Evolutionary conservation across 129 eudicot species (phyloP).

Genomic region (Flaveria ramosissima): DNA sequence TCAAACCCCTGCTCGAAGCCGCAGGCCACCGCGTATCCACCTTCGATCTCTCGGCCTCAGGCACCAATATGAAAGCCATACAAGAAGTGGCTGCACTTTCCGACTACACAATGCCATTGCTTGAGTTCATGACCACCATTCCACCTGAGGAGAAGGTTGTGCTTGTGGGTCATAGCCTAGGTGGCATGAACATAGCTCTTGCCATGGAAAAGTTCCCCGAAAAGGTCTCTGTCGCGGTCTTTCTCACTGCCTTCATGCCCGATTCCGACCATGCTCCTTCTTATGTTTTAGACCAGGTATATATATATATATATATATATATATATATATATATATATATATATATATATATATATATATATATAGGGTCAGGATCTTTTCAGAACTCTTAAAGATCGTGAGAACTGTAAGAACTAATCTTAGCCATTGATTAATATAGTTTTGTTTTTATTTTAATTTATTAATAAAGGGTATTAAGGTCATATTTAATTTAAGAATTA

Average conservation of each 20-base stretch:
- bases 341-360: too few relatives aligned
- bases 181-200: conserved; percentile 57
- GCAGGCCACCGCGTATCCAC: conserved; percentile 70
- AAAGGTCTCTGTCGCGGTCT: conserved; percentile 49
- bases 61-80: conserved; percentile 38
- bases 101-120: conserved; percentile 58
- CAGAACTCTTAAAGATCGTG: too few relatives aligned
- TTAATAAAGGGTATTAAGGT: too few relatives aligned
- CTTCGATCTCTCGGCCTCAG: conserved; percentile 62
- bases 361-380: too few relatives aligned
- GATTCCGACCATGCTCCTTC: conserved; percentile 32
- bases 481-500: too few relatives aligned
- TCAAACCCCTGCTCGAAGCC: conserved; percentile 54
- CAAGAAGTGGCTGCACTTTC: conserved; percentile 41
- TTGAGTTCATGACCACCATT: conserved; percentile 47
- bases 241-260: conserved; percentile 64
- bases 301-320: too few relatives aligned
- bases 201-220: conserved; percentile 66
- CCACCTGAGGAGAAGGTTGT: conserved; percentile 59
- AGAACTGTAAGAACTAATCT: too few relatives aligned
- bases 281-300: not conserved
- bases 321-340: too few relatives aligned
- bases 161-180: conserved; percentile 65
- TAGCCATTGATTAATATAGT: too few relatives aligned
- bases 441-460: too few relatives aligned